Conservation (phyloP, 768 basidiomycete genomes). For the Suillus subluteus region DNA sequence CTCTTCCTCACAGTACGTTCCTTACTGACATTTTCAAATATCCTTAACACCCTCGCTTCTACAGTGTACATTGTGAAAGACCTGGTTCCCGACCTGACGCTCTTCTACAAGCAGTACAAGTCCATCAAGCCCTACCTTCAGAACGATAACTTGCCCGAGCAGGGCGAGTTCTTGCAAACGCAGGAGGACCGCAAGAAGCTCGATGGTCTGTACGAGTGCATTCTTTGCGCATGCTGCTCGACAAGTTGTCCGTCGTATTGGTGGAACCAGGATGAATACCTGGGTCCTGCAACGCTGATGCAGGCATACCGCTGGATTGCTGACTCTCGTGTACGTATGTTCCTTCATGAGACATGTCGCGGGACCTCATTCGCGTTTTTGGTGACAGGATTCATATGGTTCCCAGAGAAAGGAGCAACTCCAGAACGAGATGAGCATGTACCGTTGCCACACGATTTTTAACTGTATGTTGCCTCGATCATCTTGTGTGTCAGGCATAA, state of each 20-base stretch:
- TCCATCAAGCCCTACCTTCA: constrained; percentile 96
- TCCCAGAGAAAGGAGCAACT: constrained; percentile 87
- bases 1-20: constrained; percentile 91
- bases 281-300: constrained; percentile 96
- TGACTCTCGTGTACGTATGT: constrained; percentile 77
- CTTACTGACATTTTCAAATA: not conserved
- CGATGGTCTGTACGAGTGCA: constrained; percentile 97
- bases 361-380: not conserved
- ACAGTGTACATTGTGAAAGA: constrained; percentile 97
- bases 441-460: constrained; percentile 99
- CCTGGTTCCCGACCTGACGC: constrained; percentile 88
- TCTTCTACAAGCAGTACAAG: constrained; percentile 99
- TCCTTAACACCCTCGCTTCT: constrained; percentile 31
- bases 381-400: constrained; percentile 68
- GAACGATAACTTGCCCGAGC: constrained; percentile 87
- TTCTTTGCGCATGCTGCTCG: constrained; percentile 96
- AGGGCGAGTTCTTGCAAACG: constrained; percentile 88
- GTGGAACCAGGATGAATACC: constrained; percentile 99
- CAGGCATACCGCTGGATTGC: constrained; percentile 98
- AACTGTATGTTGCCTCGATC: constrained; percentile 65
- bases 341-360: not conserved
- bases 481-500: not conserved
- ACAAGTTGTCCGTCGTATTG: constrained; percentile 98
- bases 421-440: constrained; percentile 95
- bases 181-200: constrained; percentile 93